Evolutionary conservation across 805 yeast genomes (phyloP).

Genomic region (Starmerella gropengiesseri): DNA sequence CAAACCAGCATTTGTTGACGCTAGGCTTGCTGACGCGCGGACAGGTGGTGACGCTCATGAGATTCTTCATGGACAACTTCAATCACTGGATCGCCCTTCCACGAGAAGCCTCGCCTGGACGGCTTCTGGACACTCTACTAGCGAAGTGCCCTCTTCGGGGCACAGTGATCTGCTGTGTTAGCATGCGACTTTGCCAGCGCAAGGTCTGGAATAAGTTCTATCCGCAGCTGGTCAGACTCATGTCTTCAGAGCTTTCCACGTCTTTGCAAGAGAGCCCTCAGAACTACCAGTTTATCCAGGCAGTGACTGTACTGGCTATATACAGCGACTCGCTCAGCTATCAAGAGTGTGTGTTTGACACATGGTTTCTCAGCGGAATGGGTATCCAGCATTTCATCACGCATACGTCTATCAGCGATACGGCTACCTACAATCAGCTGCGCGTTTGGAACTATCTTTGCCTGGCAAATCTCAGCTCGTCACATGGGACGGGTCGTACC

Average conservation of each 20-base stretch:
- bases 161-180: constrained; percentile 53
- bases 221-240: constrained; percentile 36
- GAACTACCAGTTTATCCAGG: constrained; percentile 54
- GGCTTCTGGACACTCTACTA: constrained; percentile 39
- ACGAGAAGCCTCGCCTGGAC: constrained; percentile 36
- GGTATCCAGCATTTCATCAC: constrained; percentile 55
- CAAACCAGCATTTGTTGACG: constrained; percentile 35
- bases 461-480: constrained; percentile 54
- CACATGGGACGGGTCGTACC: constrained; percentile 55
- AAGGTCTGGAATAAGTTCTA: constrained; percentile 35
- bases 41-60: constrained; percentile 42
- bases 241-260: constrained; percentile 41
- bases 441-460: constrained; percentile 65
- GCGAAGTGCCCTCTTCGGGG: constrained; percentile 50
- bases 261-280: constrained; percentile 37
- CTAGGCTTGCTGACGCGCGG: constrained; percentile 39
- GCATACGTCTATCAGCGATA: constrained; percentile 55
- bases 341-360: constrained; percentile 45
- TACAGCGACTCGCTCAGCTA: constrained; percentile 53
- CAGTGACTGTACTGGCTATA: constrained; percentile 52
- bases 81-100: constrained; percentile 75
- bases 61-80: constrained; percentile 52
- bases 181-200: constrained; percentile 43
- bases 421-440: constrained; percentile 52
- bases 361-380: constrained; percentile 57